Base-by-base conservation (phyloP, 1,139 yeast species). In the Nakaseomyces delphensis region DNA sequence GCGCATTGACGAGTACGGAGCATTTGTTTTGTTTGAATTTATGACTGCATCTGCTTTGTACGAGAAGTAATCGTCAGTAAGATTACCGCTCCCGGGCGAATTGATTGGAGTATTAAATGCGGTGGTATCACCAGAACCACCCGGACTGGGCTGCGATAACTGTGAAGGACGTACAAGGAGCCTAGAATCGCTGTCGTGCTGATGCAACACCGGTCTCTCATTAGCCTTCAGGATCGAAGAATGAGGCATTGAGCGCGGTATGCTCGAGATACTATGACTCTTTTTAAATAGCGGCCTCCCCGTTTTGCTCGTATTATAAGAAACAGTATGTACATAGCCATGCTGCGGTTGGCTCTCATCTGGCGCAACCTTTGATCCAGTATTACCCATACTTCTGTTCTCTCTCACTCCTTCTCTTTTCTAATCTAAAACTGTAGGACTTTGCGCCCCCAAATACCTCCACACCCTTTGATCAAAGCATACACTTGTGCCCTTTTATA, bases 191-290 rank as follows among this genome's bases (percentile, higher is more conserved):
- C 51, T 51, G 8, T 50, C 48, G 7, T 14, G 16, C 1, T 28
- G 31, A 11, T 28, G 31, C 6, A 13, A 4, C 5, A 28, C 18
- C 9, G 18, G 18, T 28, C 6, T 28, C 18, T 28, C 14, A 6
- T 28, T 11, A n/a, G 31, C 1, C 18, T 13, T 28, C 31, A 81
- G 67, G 40, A 81, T 81, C 3, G 89, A 87, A 19, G 78, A 75
- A 52, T 76, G 79, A 10, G 89, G 87, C 45, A 80, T 79, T 8
- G 84, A 78, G 9, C 87, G 83, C 2, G 87, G 87, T 44, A 73
- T 28, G 14, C 31, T 28, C 7, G 31, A 49, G 49, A 36, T 49
- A 50, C 45, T 57, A 54, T 14, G 55, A 47, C 39, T 57, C 47
- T 40, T 53, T 48, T 4, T 47, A 47, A 14, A 45, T 38, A 16